Evolutionary conservation across 225 moss, liverwort and hornwort genomes (phyloP).

Genomic region (Physcomitrellopsis africana): DNA sequence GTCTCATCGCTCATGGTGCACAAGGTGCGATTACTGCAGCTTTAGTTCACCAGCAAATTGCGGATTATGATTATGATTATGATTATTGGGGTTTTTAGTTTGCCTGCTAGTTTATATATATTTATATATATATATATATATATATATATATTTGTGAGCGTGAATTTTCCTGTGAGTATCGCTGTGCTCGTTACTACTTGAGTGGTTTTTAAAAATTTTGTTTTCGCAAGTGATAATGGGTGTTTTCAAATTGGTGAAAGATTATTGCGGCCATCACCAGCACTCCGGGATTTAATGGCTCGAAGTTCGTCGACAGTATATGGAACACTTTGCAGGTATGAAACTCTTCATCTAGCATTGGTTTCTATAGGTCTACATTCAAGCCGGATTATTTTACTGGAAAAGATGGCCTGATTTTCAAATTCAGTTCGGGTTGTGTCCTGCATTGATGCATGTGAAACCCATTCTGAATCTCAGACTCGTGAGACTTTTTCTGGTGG

Average conservation of each 20-base stretch:
- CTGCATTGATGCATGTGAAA: constrained; percentile 55
- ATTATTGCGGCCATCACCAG: constrained; percentile 90
- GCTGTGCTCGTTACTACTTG: neutral
- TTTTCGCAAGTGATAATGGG: constrained; percentile 24
- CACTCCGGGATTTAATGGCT: constrained; percentile 84
- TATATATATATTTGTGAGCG: neutral
- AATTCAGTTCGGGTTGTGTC: neutral
- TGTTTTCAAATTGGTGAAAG: constrained; percentile 31
- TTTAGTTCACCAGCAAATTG: neutral
- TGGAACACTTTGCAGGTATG: constrained; percentile 64
- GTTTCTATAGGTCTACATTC: neutral
- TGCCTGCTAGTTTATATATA: no score
- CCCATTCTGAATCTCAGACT: constrained; percentile 81
- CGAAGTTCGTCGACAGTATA: constrained; percentile 63
- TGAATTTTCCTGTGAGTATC: neutral
- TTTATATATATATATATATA: no score
- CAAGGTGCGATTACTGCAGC: constrained; percentile 13
- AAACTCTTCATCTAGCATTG: neutral
- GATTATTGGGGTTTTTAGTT: no score
- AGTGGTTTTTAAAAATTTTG: neutral
- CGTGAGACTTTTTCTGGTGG: constrained; percentile 75
- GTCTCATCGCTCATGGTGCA: constrained; percentile 1
- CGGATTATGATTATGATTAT: neutral
- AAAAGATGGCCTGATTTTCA: constrained; percentile 12
- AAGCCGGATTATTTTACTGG: neutral